phyloP scores from a whole-genome alignment of 2,329 filamentous ascomycete genomes.

The Lecanicillium sp. region DNA sequence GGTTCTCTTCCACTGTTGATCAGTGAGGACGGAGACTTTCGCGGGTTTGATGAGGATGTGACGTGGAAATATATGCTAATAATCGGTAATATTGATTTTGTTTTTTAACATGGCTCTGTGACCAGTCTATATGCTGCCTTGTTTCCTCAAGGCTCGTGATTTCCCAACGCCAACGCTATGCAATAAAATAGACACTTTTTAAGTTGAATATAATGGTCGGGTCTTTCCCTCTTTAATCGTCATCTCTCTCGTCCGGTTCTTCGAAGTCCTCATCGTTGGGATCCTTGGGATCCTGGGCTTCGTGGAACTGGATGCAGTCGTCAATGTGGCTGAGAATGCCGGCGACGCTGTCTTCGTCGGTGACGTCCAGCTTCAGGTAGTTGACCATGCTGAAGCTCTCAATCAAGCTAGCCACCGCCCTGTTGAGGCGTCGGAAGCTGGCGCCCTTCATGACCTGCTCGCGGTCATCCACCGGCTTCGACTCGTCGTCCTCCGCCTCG shows the following conservation, averaged over 20 bases:
- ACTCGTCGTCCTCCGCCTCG: slow-evolving; percentile 43
- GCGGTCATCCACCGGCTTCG: slow-evolving; percentile 55
- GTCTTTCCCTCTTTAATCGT: slow-evolving; percentile 11
- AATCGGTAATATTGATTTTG: slow-evolving; percentile 1
- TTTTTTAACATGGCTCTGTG: slow-evolving; percentile 4
- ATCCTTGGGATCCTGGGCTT: slow-evolving; percentile 86
- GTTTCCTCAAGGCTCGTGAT: slow-evolving; percentile 3
- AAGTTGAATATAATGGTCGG: background rate
- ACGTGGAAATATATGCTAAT: background rate
- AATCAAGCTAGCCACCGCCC: slow-evolving; percentile 82
- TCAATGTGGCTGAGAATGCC: slow-evolving; percentile 86
- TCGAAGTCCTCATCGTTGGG: slow-evolving; percentile 52
- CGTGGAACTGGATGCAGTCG: slow-evolving; percentile 87
- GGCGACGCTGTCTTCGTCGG: slow-evolving; percentile 85
- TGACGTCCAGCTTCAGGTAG: slow-evolving; percentile 81
- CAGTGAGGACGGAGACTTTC: background rate
- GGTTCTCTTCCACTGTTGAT: background rate
- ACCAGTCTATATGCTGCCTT: slow-evolving; percentile 1
- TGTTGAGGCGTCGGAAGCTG: slow-evolving; percentile 76
- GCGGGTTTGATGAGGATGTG: background rate
- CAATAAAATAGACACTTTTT: slow-evolving; percentile 12
- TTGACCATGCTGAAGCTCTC: slow-evolving; percentile 98
- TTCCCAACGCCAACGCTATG: slow-evolving; percentile 37
- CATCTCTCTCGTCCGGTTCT: slow-evolving; percentile 31
- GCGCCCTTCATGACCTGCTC: slow-evolving; percentile 70